These are phyloP conservation scores for Quercus glauca DNA, from an alignment of 306 rosid species.

Conservation along the genomic window DNA sequence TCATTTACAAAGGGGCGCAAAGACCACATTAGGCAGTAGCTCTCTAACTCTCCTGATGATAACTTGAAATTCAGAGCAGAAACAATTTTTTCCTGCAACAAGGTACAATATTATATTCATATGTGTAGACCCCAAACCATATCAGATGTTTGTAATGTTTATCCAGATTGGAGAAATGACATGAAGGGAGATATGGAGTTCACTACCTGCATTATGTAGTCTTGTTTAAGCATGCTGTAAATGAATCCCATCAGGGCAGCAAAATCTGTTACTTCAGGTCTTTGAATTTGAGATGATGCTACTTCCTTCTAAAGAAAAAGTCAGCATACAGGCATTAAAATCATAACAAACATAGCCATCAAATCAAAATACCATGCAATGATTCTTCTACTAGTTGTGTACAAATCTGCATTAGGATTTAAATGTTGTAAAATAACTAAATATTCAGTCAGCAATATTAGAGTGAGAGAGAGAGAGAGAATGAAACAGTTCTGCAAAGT, in stretches of 20 bases:
- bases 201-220: conserved; percentile 73
- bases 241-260: conserved; percentile 54
- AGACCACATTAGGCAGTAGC: conserved; percentile 81
- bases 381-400: neutral
- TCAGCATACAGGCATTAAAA: neutral
- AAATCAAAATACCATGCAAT: neutral
- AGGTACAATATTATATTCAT: neutral
- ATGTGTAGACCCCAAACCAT: neutral
- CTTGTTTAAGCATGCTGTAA: conserved; percentile 66
- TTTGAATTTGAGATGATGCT: conserved; percentile 27
- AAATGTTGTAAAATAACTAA: neutral
- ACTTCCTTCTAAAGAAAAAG: conserved; percentile 38
- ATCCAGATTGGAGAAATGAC: neutral
- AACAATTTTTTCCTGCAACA: conserved; percentile 64
- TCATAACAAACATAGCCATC: neutral
- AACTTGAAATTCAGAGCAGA: conserved; percentile 52
- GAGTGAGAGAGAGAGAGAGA: neutral
- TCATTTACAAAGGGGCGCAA: conserved; percentile 53
- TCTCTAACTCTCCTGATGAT: conserved; percentile 60
- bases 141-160: neutral
- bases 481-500: neutral
- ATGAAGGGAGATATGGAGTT: neutral
- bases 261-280: conserved; percentile 34
- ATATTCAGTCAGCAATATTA: neutral
- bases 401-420: neutral